These are phyloP conservation scores for Schwanniomyces sp. DNA, from an alignment of 805 yeast genomes.

Conservation along the genomic window DNA sequence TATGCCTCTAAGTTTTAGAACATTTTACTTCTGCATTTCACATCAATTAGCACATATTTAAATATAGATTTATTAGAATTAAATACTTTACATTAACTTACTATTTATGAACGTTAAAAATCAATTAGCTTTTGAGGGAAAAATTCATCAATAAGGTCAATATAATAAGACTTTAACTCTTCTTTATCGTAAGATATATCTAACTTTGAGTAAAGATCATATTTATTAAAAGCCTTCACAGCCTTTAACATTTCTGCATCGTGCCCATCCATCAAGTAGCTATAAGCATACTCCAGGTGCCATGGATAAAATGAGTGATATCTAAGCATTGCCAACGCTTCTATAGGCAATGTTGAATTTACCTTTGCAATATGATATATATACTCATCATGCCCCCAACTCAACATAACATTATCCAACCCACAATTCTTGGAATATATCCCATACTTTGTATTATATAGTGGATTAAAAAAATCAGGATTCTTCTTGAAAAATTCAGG, in stretches of 20 bases:
- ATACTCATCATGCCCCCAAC: conserved; percentile 82
- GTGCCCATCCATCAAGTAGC: conserved; percentile 60
- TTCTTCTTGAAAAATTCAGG: conserved; percentile 59
- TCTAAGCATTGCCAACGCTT: conserved; percentile 71
- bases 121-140: conserved; percentile 59
- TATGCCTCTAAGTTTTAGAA: not conserved
- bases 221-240: conserved; percentile 65
- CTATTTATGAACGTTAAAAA: conserved; percentile 32
- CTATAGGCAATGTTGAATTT: conserved; percentile 62
- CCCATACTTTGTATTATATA: conserved; percentile 66
- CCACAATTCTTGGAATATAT: conserved; percentile 67
- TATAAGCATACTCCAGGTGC: conserved; percentile 71
- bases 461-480: conserved; percentile 62
- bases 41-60: not conserved
- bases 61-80: not conserved
- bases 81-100: not conserved
- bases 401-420: conserved; percentile 64
- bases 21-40: conserved; percentile 2
- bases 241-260: conserved; percentile 62
- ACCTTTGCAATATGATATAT: conserved; percentile 71
- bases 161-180: conserved; percentile 55
- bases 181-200: conserved; percentile 50
- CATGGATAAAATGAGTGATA: conserved; percentile 77
- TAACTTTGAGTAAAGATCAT: conserved; percentile 65
- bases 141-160: conserved; percentile 64